These are phyloP conservation scores for Hyaloscypha finlandica DNA, from an alignment of 495 filamentous ascomycete species.

Conservation along the genomic window DNA sequence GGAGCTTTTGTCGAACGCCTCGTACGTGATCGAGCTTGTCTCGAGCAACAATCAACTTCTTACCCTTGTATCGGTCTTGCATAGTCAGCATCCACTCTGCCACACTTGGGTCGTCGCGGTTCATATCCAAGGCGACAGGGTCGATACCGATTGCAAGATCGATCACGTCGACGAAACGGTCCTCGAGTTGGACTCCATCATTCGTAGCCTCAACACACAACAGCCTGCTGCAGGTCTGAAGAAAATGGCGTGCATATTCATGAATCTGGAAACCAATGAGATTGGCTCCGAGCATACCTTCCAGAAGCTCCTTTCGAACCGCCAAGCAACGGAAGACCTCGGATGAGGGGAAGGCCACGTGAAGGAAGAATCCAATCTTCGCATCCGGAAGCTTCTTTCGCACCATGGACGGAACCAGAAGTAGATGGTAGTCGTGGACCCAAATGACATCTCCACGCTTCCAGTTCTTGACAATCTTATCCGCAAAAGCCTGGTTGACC, in stretches of 20 bases:
- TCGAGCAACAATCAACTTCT: slow-evolving; percentile 85
- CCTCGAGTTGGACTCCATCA: slow-evolving; percentile 86
- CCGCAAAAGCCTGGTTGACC: slow-evolving; percentile 86
- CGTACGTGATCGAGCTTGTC: slow-evolving; percentile 92
- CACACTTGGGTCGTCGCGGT: slow-evolving; percentile 73
- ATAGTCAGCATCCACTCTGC: slow-evolving; percentile 76
- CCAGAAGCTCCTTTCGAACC: slow-evolving; percentile 77
- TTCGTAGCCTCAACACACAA: slow-evolving; percentile 83
- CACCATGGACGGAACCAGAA: slow-evolving; percentile 90
- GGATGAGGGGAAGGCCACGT: slow-evolving; percentile 92
- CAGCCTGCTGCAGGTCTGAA: slow-evolving; percentile 89
- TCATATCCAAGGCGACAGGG: slow-evolving; percentile 69
- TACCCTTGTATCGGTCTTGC: slow-evolving; percentile 75
- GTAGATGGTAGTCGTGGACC: slow-evolving; percentile 92
- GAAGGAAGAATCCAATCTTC: slow-evolving; percentile 92
- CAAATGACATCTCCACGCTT: slow-evolving; percentile 89
- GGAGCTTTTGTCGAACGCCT: slow-evolving; percentile 86
- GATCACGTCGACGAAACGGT: slow-evolving; percentile 85
- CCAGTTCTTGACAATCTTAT: slow-evolving; percentile 85
- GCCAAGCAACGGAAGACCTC: slow-evolving; percentile 92
- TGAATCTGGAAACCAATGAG: slow-evolving; percentile 88
- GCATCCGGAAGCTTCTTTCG: slow-evolving; percentile 84
- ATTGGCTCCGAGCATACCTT: slow-evolving; percentile 89
- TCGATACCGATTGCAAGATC: slow-evolving; percentile 81
- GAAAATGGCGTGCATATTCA: slow-evolving; percentile 90